Evolutionary conservation across 2,329 filamentous ascomycete species (phyloP).

Genomic region (Talaromyces sp.): DNA sequence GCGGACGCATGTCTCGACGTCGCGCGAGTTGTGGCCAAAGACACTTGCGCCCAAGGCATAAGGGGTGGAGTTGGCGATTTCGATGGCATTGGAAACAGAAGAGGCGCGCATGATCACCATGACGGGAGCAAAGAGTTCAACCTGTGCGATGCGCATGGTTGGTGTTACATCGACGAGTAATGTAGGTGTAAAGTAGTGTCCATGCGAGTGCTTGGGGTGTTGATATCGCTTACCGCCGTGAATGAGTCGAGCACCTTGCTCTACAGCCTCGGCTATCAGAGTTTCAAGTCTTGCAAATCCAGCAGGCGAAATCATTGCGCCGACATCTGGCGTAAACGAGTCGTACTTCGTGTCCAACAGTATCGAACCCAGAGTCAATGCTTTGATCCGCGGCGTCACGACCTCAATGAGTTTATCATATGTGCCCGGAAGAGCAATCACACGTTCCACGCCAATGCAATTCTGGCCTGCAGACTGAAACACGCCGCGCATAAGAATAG

Average conservation of each 20-base stretch:
- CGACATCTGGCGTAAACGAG: slow-evolving; percentile 61
- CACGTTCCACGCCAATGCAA: slow-evolving; percentile 93
- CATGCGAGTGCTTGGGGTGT: slow-evolving; percentile 71
- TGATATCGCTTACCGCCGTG: slow-evolving; percentile 69
- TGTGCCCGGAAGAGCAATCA: slow-evolving; percentile 73
- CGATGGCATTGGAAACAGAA: slow-evolving; percentile 64
- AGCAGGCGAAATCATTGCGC: slow-evolving; percentile 80
- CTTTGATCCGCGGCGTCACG: slow-evolving; percentile 69
- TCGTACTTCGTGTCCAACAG: slow-evolving; percentile 48
- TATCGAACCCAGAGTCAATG: slow-evolving; percentile 71
- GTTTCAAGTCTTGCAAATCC: slow-evolving; percentile 72
- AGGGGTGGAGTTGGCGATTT: slow-evolving; percentile 75
- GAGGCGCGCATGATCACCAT: slow-evolving; percentile 77
- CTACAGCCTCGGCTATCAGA: slow-evolving; percentile 73
- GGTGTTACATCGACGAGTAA: slow-evolving; percentile 85
- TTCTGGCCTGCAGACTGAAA: slow-evolving; percentile 97
- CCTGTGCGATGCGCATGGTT: slow-evolving; percentile 80
- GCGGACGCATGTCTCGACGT: slow-evolving; percentile 62
- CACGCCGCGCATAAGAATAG: slow-evolving; percentile 83
- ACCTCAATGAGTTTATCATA: slow-evolving; percentile 70
- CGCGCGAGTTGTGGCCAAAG: slow-evolving; percentile 67
- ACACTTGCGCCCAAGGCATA: slow-evolving; percentile 89
- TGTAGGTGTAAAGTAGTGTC: slow-evolving; percentile 91
- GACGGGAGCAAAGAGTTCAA: slow-evolving; percentile 90
- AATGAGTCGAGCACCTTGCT: slow-evolving; percentile 73